Evolutionary conservation across 495 filamentous ascomycete species (phyloP).

Genomic region (Hamigera avellanea): DNA sequence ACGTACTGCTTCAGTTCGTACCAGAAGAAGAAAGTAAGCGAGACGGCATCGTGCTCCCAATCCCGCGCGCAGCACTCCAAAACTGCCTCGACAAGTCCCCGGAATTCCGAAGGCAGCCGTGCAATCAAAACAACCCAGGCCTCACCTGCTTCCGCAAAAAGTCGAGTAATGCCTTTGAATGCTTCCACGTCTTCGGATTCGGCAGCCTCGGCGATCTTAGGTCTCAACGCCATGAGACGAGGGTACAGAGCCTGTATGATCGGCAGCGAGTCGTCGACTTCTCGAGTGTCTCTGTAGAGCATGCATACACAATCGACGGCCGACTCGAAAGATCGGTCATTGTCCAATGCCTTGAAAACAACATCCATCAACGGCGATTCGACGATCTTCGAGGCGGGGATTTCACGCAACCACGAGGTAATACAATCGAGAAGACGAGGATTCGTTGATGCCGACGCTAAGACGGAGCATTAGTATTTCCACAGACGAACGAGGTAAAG

Average conservation of each 20-base stretch:
- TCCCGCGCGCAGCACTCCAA: slow-evolving; percentile 84
- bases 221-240: slow-evolving; percentile 61
- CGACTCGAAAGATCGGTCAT: slow-evolving; percentile 67
- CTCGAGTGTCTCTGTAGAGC: slow-evolving; percentile 83
- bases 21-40: slow-evolving; percentile 93
- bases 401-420: slow-evolving; percentile 89
- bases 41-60: slow-evolving; percentile 76
- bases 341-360: slow-evolving; percentile 62
- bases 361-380: slow-evolving; percentile 75
- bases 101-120: slow-evolving; percentile 67
- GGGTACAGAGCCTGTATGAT: slow-evolving; percentile 81
- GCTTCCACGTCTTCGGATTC: slow-evolving; percentile 75
- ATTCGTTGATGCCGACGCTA: slow-evolving; percentile 62
- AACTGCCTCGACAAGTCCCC: slow-evolving; percentile 76
- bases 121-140: slow-evolving; percentile 88
- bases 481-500: background rate
- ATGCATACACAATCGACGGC: slow-evolving; percentile 91
- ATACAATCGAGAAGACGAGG: slow-evolving; percentile 90
- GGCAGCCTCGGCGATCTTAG: slow-evolving; percentile 64
- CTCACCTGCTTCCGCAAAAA: slow-evolving; percentile 91
- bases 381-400: slow-evolving; percentile 72
- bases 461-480: slow-evolving; percentile 1
- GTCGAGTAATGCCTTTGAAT: slow-evolving; percentile 74
- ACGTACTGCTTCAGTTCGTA: slow-evolving; percentile 97
- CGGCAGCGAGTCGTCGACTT: slow-evolving; percentile 71